Percentiles rank a stretch among this genome's conserved stretches.
phyloP scores from a whole-genome alignment of 1,139 yeast species.

The Protomyces lactucae-debilis region DNA sequence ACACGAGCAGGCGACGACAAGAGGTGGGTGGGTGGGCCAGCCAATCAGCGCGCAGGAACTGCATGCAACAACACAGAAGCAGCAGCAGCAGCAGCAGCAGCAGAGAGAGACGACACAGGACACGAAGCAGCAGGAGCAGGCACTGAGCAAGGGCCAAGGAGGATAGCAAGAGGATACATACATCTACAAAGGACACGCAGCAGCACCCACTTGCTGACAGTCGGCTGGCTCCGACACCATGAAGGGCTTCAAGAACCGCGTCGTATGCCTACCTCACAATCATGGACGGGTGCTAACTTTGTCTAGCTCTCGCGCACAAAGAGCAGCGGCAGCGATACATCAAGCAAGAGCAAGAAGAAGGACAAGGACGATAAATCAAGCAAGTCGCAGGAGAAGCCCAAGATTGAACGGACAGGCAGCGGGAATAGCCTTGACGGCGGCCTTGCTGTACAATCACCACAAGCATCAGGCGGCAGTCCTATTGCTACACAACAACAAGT shows the following conservation, averaged over 20 bases:
- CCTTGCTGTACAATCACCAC: background rate
- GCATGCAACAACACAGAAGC: no score
- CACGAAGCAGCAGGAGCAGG: no score
- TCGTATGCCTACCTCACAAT: constrained; percentile 30
- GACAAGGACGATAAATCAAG: constrained; percentile 13
- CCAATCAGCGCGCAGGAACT: no score
- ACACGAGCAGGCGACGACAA: background rate
- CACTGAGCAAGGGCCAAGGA: no score
- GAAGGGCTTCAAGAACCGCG: constrained; percentile 37
- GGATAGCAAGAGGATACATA: no score
- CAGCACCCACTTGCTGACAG: no score
- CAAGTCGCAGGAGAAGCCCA: constrained; percentile 5
- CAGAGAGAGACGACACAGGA: no score
- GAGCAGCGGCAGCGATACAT: constrained; percentile 23
- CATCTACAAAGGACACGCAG: no score
- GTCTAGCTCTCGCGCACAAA: constrained; percentile 26
- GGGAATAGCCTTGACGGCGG: background rate
- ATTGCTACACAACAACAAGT: background rate
- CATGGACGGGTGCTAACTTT: background rate
- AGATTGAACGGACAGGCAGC: constrained; percentile 18
- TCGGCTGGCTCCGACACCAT: constrained; percentile 20
- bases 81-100: no score
- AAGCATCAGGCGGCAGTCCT: background rate
- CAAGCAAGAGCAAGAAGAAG: constrained; percentile 20
- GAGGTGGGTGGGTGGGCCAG: no score